Base-by-base conservation (phyloP, 2,329 filamentous ascomycete genomes). In the Periconia digitata region DNA sequence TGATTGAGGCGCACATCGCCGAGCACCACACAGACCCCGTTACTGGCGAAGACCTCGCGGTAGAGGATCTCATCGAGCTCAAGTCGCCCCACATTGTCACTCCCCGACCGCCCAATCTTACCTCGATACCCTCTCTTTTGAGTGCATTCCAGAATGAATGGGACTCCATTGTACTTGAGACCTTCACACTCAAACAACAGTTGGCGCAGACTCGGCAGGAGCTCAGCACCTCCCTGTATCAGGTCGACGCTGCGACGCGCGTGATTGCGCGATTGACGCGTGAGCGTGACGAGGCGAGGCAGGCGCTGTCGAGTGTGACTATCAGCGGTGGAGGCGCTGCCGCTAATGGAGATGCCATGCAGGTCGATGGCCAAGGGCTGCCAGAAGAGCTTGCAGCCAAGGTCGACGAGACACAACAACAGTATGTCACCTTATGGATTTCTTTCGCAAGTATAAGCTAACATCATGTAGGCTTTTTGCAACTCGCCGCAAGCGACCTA, bases 131-230 rank as follows among this genome's bases (percentile, higher is more conserved):
- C 18, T 91, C 94, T 16, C 83, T 99, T 47, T 87, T 99, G 47
- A 88, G 90, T 42, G 88, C 92, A 34, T 97, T 99, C 72, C 94
- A 99, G 72, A 95, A 95, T 72, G 94, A 99, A 79, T 99, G 94
- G 94, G 94, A 99, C 70, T 87, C 92, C 8, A 77, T 96, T 38
- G 90, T 92, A 12, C 79, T 97, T 29, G 94, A 99, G 75, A 89
- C 90, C 43, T 96, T 91, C 72, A 94, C 90, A 59, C 77, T 97
- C 51, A 87, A 89, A 74, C 89, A 96, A 72, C 90, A 96, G 68
- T 79, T 99, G 53, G 82, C 87, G 43, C 89, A 95, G 69, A 95
- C 92, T 36, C 82, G 92, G 57, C 92, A 96, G 74, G 94, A 99
- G 76, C 83, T 99, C 47, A 90, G 90, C 47, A 94, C 90, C 1